Percentiles rank a stretch among this genome's conserved stretches.
These are phyloP conservation scores for Polytrichum commune DNA, from an alignment of 225 moss, liverwort and hornwort genomes.

Conservation along the genomic window DNA sequence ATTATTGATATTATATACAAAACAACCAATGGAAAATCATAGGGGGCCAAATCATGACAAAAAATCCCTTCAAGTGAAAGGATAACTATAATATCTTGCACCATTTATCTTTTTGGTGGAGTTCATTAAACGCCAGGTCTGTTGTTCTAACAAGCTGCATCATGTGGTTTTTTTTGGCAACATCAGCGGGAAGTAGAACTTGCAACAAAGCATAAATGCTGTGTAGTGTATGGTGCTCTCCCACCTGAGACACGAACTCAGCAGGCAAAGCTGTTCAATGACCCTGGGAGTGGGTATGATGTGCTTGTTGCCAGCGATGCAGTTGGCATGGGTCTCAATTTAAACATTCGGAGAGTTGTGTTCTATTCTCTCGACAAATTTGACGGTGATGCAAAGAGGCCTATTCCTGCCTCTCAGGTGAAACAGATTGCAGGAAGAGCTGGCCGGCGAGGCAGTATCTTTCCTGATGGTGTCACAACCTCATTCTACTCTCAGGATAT, in stretches of 20 bases:
- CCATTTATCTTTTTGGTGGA: too few species aligned
- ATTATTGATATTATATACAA: too few species aligned
- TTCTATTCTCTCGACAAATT: conserved; percentile 94
- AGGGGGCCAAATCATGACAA: too few species aligned
- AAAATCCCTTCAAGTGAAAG: too few species aligned
- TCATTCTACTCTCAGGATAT: conserved; percentile 87
- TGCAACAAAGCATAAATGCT: conserved; percentile 82
- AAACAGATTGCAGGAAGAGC: conserved; percentile 99
- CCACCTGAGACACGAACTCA: conserved; percentile 98
- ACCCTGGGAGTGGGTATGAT: conserved; percentile 70
- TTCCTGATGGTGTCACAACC: conserved; percentile 91
- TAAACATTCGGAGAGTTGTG: conserved; percentile 89
- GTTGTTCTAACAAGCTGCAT: too few species aligned
- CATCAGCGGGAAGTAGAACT: conserved; percentile 85
- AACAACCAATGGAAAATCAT: too few species aligned
- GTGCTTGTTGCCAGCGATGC: conserved; percentile 98
- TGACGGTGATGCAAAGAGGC: conserved; percentile 88
- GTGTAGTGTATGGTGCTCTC: conserved; percentile 96
- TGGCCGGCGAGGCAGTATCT: conserved; percentile 85
- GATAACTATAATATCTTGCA: too few species aligned
- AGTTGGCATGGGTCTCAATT: conserved; percentile 94
- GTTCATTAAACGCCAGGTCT: too few species aligned
- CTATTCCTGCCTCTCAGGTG: conserved; percentile 80
- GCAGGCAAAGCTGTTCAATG: conserved; percentile 97
- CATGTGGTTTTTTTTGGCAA: conserved; percentile 2